Conservation (phyloP, 177 flowering plant genomes). For the Vitis hybrid region DNA sequence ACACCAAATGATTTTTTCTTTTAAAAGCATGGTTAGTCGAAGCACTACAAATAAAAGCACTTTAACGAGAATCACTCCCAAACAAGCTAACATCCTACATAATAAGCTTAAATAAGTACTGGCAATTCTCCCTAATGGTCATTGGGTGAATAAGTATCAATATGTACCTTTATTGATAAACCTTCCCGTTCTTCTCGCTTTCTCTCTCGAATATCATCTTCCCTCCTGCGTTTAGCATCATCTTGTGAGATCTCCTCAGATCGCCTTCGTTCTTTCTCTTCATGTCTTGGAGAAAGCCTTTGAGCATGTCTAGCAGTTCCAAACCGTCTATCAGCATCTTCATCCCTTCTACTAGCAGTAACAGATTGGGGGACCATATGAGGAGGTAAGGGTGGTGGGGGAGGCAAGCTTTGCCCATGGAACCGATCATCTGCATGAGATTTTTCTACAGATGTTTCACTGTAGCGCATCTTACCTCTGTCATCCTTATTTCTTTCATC, state of each 20-base stretch:
- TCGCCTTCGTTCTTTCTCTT: constrained; percentile 84
- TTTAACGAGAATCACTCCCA: too few species aligned
- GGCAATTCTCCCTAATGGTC: too few species aligned
- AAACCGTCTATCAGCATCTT: constrained; percentile 78
- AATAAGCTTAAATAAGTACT: too few species aligned
- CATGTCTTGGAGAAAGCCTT: constrained; percentile 91
- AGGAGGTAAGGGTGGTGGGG: constrained; percentile 95
- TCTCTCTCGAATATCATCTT: constrained; percentile 87
- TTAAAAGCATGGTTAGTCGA: too few species aligned
- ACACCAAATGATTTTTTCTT: too few species aligned
- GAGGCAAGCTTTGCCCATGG: constrained; percentile 87
- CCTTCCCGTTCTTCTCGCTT: constrained; percentile 88
- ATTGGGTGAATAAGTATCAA: neutral
- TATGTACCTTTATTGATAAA: constrained; percentile 59
- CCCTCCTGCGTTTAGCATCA: constrained; percentile 86
- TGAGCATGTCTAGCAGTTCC: constrained; percentile 69
- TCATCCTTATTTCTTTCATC: constrained; percentile 80
- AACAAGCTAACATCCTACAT: too few species aligned
- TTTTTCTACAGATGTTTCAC: constrained; percentile 60
- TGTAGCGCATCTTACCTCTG: constrained; percentile 50
- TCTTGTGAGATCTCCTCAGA: constrained; percentile 89
- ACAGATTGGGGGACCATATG: constrained; percentile 82
- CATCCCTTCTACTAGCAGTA: constrained; percentile 70
- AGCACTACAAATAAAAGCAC: too few species aligned
- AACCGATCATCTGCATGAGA: constrained; percentile 72